These are phyloP conservation scores for Diaporthe sp. DNA, from an alignment of 2,329 filamentous ascomycete genomes.

Conservation along the genomic window DNA sequence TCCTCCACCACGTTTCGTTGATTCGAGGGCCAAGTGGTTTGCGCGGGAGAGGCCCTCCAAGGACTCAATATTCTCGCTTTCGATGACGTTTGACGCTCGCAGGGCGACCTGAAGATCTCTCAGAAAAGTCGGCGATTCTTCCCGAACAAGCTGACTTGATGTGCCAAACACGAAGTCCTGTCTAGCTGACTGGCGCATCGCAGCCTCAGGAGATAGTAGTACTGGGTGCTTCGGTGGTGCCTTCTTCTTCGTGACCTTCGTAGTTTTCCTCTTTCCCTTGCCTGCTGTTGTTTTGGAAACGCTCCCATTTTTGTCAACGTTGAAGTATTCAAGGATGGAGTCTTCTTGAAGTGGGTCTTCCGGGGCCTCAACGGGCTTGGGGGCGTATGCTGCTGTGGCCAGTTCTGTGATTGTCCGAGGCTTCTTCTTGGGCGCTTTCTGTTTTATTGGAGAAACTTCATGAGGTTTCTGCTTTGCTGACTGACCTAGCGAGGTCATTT, in stretches of 20 bases:
- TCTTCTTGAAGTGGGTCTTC: slow-evolving; percentile 48
- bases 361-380: slow-evolving; percentile 53
- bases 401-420: slow-evolving; percentile 83
- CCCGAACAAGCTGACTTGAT: slow-evolving; percentile 83
- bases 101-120: slow-evolving; percentile 74
- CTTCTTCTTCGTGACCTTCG: slow-evolving; percentile 58
- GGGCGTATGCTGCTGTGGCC: slow-evolving; percentile 78
- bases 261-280: slow-evolving; percentile 53
- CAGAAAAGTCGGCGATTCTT: slow-evolving; percentile 78
- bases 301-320: slow-evolving; percentile 49
- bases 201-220: slow-evolving; percentile 78
- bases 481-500: slow-evolving; percentile 57
- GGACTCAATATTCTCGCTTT: slow-evolving; percentile 56
- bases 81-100: slow-evolving; percentile 67
- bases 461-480: slow-evolving; percentile 43
- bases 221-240: slow-evolving; percentile 58
- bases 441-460: slow-evolving; percentile 55
- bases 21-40: slow-evolving; percentile 17
- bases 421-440: slow-evolving; percentile 76
- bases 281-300: slow-evolving; percentile 46
- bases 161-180: slow-evolving; percentile 90
- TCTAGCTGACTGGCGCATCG: slow-evolving; percentile 73
- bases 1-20: slow-evolving; percentile 48
- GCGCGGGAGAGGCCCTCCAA: slow-evolving; percentile 46
- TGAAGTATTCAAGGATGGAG: slow-evolving; percentile 64